Base-by-base conservation (phyloP, 1,139 yeast genomes). In the Fermentozyma sake region DNA sequence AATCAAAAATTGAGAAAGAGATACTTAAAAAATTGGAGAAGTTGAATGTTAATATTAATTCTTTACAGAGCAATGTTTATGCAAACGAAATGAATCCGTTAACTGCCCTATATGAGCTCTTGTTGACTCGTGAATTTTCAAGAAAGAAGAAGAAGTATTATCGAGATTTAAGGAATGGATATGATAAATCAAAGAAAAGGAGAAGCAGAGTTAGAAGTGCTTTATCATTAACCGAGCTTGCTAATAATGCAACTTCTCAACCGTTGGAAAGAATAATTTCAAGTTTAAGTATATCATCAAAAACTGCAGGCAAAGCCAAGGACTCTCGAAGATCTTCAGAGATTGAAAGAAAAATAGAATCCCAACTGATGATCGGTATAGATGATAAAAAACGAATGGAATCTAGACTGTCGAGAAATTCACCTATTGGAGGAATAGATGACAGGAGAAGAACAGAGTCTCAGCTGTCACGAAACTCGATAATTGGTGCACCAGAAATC, bases 71-170 rank as follows among this genome's bases (percentile, higher is more conserved):
- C 5, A 75, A 84, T 13, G 79, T 89, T 2, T 46, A 60, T 13
- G 64, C 72, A 30, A 72, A 72, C 29, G 76, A 78, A 32, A 79
- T 87, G 58, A 95, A 85, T 49, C 66, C 87, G 0, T 57, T 85
- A 14, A 79, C 89, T n/a, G 96, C 95, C 0, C 67, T 84, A 35
- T 91, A 94, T 82, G 81, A 79, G 24, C 61, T 91, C 9, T 57
- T 81, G 9, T 58, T 85, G 12, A 89, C 85, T 20, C 67, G 71
- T 28, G 93, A 82, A 39, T 60, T 58, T 28, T 39, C 51, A 12
- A 56, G 55, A 31, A 66, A 64, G 48, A 61, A 58, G 38, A 47
- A 46, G 29, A 48, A 48, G 21, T 55, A 61, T 29, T 39, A 55
- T 28, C 49, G 47, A 14, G 60, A 59, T 16, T 7, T 19, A 7